phyloP scores from a whole-genome alignment of 2,329 filamentous ascomycete species.

The Bipolaris oryzae region DNA sequence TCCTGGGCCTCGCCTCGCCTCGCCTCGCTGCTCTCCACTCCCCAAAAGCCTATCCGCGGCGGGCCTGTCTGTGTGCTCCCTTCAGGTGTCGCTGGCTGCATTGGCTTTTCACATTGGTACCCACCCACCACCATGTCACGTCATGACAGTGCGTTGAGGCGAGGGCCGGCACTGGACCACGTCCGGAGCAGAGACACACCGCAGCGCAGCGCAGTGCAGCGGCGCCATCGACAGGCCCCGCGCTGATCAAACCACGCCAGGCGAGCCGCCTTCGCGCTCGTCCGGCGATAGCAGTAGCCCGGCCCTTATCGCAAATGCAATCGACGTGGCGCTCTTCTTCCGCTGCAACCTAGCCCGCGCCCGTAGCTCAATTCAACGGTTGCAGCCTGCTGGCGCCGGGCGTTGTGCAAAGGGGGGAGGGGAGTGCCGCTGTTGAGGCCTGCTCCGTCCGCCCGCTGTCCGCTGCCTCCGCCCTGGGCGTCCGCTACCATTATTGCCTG shows the following conservation, averaged over 20 bases:
- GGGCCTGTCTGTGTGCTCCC: too few relatives aligned
- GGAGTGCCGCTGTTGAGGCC: constrained; percentile 27
- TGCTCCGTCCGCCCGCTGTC: constrained; percentile 22
- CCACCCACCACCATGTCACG: neutral
- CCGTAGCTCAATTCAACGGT: constrained; percentile 30
- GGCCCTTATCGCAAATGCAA: constrained; percentile 25
- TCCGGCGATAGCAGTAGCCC: constrained; percentile 35
- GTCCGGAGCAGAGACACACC: constrained; percentile 29
- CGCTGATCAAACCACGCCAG: constrained; percentile 41
- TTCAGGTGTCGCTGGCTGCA: neutral
- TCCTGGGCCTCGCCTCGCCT: too few relatives aligned
- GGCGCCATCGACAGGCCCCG: constrained; percentile 16
- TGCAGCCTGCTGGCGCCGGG: constrained; percentile 24
- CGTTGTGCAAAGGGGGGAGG: constrained; percentile 32
- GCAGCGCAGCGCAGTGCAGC: too few relatives aligned
- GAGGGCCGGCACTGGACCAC: constrained; percentile 5
- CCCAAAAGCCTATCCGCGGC: too few relatives aligned
- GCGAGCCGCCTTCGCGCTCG: constrained; percentile 20
- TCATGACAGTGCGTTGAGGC: constrained; percentile 4
- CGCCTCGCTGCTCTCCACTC: too few relatives aligned
- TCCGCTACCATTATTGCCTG: neutral
- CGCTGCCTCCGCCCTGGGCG: constrained; percentile 17
- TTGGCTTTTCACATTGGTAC: neutral
- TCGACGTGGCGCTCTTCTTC: constrained; percentile 33
- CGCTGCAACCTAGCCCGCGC: constrained; percentile 29